Conservation (phyloP, 805 yeast genomes). For the Nakazawaea laoshanensis region DNA sequence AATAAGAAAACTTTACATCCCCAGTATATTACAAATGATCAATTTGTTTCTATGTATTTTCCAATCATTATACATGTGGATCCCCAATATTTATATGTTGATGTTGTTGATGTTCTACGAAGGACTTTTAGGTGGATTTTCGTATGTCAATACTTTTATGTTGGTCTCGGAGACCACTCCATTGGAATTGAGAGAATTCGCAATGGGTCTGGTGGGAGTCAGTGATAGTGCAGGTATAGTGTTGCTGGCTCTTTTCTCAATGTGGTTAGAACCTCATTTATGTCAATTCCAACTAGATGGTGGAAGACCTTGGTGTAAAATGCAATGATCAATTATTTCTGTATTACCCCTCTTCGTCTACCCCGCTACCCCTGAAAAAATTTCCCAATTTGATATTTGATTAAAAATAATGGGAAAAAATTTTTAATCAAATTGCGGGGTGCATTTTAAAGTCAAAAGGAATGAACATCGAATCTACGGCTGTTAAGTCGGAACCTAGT, state of each 20-base stretch:
- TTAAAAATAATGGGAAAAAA: too few relatives aligned
- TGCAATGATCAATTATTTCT: slow-evolving; percentile 25
- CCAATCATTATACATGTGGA: slow-evolving; percentile 55
- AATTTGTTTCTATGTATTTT: slow-evolving; percentile 51
- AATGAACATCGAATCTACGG: too few relatives aligned
- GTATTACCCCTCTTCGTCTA: too few relatives aligned
- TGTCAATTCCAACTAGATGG: slow-evolving; percentile 62
- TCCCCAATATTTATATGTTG: slow-evolving; percentile 54
- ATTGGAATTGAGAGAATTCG: slow-evolving; percentile 55
- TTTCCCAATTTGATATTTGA: too few relatives aligned
- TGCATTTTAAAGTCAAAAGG: too few relatives aligned
- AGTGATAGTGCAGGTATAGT: slow-evolving; percentile 84
- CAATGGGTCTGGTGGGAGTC: slow-evolving; percentile 76
- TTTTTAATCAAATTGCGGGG: too few relatives aligned
- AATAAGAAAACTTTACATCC: slow-evolving; percentile 46
- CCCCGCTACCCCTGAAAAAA: too few relatives aligned
- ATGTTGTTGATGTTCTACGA: slow-evolving; percentile 71
- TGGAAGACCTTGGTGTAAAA: slow-evolving; percentile 76
- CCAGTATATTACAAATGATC: slow-evolving; percentile 57
- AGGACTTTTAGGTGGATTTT: slow-evolving; percentile 84
- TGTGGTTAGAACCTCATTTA: slow-evolving; percentile 64
- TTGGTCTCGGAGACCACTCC: slow-evolving; percentile 55
- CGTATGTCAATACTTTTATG: slow-evolving; percentile 84
- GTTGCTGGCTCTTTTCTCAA: slow-evolving; percentile 67
- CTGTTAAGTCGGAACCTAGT: too few relatives aligned